Evolutionary conservation across 2,329 filamentous ascomycete species (phyloP).

Genomic region (Phyllosticta citrichinensis): DNA sequence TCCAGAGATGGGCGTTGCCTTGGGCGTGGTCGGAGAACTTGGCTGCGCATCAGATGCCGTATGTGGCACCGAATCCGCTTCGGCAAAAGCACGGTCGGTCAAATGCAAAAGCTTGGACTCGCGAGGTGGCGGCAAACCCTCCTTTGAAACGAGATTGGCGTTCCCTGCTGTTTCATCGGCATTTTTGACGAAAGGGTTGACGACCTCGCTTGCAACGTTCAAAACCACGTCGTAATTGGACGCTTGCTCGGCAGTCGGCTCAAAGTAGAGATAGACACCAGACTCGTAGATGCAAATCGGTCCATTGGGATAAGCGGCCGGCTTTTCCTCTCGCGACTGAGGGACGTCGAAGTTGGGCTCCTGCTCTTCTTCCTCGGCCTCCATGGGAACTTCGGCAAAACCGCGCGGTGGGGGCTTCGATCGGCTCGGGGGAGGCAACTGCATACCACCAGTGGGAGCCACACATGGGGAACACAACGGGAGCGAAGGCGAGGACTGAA

Average conservation of each 20-base stretch:
- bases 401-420: slow-evolving; percentile 25
- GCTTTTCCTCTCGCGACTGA: slow-evolving; percentile 57
- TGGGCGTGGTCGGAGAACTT: slow-evolving; percentile 41
- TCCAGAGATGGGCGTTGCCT: slow-evolving; percentile 34
- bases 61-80: slow-evolving; percentile 9
- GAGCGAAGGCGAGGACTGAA: slow-evolving; percentile 52
- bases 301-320: slow-evolving; percentile 71
- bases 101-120: slow-evolving; percentile 2
- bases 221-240: slow-evolving; percentile 71
- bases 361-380: slow-evolving; percentile 53
- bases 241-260: slow-evolving; percentile 69
- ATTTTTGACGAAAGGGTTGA: slow-evolving; percentile 54
- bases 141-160: slow-evolving; percentile 4
- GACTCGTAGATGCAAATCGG: slow-evolving; percentile 75
- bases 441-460: slow-evolving; percentile 41
- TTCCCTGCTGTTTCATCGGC: slow-evolving; percentile 11
- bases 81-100: slow-evolving; percentile 12
- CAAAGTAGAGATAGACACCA: slow-evolving; percentile 67
- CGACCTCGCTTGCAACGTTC: slow-evolving; percentile 74
- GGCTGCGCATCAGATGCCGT: slow-evolving; percentile 12
- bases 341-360: slow-evolving; percentile 45
- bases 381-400: slow-evolving; percentile 52
- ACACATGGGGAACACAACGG: slow-evolving; percentile 44
- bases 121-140: slow-evolving; percentile 5
- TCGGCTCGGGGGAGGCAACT: slow-evolving; percentile 33